Evolutionary conservation across 129 eudicot species (phyloP).

Genomic region (Ambrosia artemisiifolia): DNA sequence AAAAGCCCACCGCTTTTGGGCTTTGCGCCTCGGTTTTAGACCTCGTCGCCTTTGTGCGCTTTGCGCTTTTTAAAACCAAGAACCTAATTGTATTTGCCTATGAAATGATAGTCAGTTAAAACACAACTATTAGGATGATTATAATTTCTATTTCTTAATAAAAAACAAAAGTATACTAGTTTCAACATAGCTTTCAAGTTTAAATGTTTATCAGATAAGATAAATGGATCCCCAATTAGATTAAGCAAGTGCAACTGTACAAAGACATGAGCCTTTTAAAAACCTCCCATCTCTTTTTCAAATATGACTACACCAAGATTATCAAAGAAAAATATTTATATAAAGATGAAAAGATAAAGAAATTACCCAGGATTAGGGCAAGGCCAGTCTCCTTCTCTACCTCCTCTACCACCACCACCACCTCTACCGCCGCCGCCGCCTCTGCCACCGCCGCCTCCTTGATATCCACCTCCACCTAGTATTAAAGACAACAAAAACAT

Average conservation of each 20-base stretch:
- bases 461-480: conserved; percentile 83
- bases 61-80: no score
- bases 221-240: not conserved
- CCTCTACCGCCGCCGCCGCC: conserved; percentile 63
- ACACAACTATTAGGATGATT: not conserved
- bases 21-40: no score
- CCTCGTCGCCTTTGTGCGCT: no score
- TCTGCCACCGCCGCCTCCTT: conserved; percentile 63
- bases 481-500: not conserved
- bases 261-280: not conserved
- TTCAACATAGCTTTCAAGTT: not conserved
- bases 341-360: conserved; percentile 5
- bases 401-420: conserved; percentile 88
- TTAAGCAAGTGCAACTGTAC: not conserved
- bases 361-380: conserved; percentile 85
- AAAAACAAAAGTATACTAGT: no score
- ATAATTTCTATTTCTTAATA: not conserved
- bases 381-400: conserved; percentile 98
- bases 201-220: not conserved
- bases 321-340: not conserved
- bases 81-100: conserved; percentile 1
- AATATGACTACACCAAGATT: not conserved
- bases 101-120: not conserved
- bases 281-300: not conserved
- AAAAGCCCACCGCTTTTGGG: no score